phyloP scores from a whole-genome alignment of 106 monocot species.

The Dendrobium huoshanense region DNA sequence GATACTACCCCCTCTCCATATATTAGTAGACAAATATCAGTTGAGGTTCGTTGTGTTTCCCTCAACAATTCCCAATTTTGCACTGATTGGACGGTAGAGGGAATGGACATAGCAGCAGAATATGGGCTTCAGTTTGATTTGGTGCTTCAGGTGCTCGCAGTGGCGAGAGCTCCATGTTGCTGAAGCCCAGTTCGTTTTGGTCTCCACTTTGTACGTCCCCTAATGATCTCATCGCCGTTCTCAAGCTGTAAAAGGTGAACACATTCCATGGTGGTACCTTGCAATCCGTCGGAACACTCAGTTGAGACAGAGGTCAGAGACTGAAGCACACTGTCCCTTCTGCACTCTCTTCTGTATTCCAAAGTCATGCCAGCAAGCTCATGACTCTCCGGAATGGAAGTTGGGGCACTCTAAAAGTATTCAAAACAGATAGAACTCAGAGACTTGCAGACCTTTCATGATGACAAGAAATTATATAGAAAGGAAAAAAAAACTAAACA shows the following conservation, averaged over 20 bases:
- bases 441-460: too few species aligned
- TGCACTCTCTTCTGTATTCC: constrained; percentile 49
- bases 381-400: constrained; percentile 48
- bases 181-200: constrained; percentile 15
- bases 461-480: too few species aligned
- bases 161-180: background rate
- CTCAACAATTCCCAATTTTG: background rate
- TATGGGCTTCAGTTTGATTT: background rate
- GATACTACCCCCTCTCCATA: background rate
- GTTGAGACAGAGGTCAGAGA: constrained; percentile 53
- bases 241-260: constrained; percentile 60
- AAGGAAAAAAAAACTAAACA: too few species aligned
- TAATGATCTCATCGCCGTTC: constrained; percentile 62
- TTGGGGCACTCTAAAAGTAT: constrained; percentile 30
- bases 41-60: too few species aligned
- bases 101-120: background rate
- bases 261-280: constrained; percentile 33
- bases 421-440: background rate
- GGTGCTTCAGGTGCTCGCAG: background rate
- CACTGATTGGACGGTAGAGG: background rate
- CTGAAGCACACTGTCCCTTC: constrained; percentile 51
- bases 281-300: constrained; percentile 8
- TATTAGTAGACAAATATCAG: background rate
- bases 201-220: constrained; percentile 71
- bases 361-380: constrained; percentile 53